These are phyloP conservation scores for Casuarina glauca DNA, from an alignment of 306 rosid species.

Conservation along the genomic window DNA sequence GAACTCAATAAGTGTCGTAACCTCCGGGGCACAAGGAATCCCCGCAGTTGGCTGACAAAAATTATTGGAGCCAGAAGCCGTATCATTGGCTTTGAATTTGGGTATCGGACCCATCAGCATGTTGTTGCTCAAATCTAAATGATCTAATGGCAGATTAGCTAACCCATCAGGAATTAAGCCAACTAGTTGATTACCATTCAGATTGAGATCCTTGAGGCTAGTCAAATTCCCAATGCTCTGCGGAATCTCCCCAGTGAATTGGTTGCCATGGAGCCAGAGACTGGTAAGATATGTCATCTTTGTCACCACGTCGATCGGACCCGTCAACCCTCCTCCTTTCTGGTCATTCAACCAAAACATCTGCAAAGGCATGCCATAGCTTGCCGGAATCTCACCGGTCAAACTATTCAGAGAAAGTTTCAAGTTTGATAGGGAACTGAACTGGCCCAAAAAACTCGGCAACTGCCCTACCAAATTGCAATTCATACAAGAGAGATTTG, in stretches of 20 bases:
- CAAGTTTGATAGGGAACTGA: slow-evolving; percentile 62
- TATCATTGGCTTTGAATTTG: slow-evolving; percentile 47
- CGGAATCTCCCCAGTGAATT: slow-evolving; percentile 71
- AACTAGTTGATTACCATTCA: slow-evolving; percentile 75
- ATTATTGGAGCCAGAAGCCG: slow-evolving; percentile 30
- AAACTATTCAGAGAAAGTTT: slow-evolving; percentile 60
- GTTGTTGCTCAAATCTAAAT: slow-evolving; percentile 74
- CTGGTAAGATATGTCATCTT: slow-evolving; percentile 63
- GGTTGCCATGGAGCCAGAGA: slow-evolving; percentile 91
- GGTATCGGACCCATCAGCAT: slow-evolving; percentile 89
- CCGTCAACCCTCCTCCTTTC: slow-evolving; percentile 51
- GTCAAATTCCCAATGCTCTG: slow-evolving; percentile 59
- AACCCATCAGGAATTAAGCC: slow-evolving; percentile 73
- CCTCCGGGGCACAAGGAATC: slow-evolving; percentile 63
- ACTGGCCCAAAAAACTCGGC: slow-evolving; percentile 66
- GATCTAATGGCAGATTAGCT: slow-evolving; percentile 48
- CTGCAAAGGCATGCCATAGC: slow-evolving; percentile 45
- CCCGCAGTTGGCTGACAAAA: slow-evolving; percentile 61
- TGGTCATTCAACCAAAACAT: slow-evolving; percentile 76
- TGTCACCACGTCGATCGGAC: slow-evolving; percentile 58
- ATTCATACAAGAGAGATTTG: slow-evolving; percentile 54
- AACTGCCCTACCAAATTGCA: slow-evolving; percentile 77
- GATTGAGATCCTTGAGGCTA: slow-evolving; percentile 65
- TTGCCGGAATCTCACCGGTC: slow-evolving; percentile 54
- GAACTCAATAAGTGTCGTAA: slow-evolving; percentile 68